These are phyloP conservation scores for Rhytidiadelphus loreus DNA, from an alignment of 225 moss, liverwort and hornwort species.

Conservation along the genomic window DNA sequence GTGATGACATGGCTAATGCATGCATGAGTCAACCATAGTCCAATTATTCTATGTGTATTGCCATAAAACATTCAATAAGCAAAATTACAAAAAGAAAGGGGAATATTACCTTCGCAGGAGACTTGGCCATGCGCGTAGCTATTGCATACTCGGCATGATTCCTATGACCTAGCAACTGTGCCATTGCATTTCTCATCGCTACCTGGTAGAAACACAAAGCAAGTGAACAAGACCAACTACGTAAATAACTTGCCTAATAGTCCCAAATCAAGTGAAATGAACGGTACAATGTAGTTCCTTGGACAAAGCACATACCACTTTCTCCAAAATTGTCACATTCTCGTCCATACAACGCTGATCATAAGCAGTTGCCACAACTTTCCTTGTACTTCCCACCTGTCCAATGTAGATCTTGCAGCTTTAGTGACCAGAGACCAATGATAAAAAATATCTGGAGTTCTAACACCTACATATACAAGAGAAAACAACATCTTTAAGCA, in stretches of 20 bases:
- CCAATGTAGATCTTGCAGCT: not conserved
- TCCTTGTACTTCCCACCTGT: conserved; percentile 88
- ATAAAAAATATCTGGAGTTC: not conserved
- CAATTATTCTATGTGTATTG: not conserved
- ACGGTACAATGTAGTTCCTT: not conserved
- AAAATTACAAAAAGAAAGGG: not conserved
- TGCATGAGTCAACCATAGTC: not conserved
- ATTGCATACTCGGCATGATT: conserved; percentile 95
- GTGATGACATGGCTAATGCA: not conserved
- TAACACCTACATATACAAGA: not conserved
- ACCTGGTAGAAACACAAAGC: conserved; percentile 33
- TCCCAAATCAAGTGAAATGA: not conserved
- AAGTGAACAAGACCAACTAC: not conserved
- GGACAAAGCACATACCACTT: conserved; percentile 56
- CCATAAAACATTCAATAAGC: not conserved
- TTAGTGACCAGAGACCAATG: not conserved
- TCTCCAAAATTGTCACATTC: conserved; percentile 86
- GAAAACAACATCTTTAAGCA: not conserved
- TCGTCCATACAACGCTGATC: conserved; percentile 80
- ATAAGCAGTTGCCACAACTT: conserved; percentile 63
- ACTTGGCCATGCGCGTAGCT: conserved; percentile 87
- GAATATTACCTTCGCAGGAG: conserved; percentile 58
- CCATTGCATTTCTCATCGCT: conserved; percentile 82
- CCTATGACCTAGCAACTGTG: conserved; percentile 75
- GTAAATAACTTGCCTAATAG: not conserved